phyloP scores from a whole-genome alignment of 257 asterid genomes.

The Paulownia fortunei region DNA sequence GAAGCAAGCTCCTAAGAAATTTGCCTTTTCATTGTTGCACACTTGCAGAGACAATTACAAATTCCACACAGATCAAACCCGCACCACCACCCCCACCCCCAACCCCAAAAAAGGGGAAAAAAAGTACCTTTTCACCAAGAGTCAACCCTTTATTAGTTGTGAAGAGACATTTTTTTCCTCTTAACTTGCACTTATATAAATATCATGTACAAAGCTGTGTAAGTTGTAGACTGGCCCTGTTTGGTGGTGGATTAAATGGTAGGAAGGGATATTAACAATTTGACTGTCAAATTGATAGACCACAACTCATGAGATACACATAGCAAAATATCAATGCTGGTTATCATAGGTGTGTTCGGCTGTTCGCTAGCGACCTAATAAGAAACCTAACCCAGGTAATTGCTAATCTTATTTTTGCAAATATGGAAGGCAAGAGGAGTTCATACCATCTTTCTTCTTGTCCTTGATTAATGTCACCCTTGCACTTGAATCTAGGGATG shows the following conservation, averaged over 20 bases:
- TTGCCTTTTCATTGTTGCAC: too few relatives aligned
- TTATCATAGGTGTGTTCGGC: constrained; percentile 6
- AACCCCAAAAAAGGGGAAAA: background rate
- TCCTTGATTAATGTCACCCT: constrained; percentile 73
- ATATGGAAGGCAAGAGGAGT: constrained; percentile 14
- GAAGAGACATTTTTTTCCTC: background rate
- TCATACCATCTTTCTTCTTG: constrained; percentile 61
- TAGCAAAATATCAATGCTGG: background rate
- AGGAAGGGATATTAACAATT: background rate
- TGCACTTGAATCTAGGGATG: constrained; percentile 87
- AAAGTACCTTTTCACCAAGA: background rate
- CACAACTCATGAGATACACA: background rate
- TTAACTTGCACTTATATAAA: background rate
- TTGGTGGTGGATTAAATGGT: background rate
- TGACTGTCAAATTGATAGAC: background rate
- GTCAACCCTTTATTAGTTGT: background rate
- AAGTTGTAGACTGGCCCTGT: background rate
- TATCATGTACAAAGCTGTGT: background rate
- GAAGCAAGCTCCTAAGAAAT: background rate
- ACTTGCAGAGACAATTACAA: background rate
- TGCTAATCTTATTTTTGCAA: background rate
- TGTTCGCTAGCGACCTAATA: background rate
- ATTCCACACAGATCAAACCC: background rate
- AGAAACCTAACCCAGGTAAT: constrained; percentile 1
- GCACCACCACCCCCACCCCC: too few relatives aligned